Evolutionary conservation across 345 rosid species (phyloP).

Genomic region (Gossypium raimondii): DNA sequence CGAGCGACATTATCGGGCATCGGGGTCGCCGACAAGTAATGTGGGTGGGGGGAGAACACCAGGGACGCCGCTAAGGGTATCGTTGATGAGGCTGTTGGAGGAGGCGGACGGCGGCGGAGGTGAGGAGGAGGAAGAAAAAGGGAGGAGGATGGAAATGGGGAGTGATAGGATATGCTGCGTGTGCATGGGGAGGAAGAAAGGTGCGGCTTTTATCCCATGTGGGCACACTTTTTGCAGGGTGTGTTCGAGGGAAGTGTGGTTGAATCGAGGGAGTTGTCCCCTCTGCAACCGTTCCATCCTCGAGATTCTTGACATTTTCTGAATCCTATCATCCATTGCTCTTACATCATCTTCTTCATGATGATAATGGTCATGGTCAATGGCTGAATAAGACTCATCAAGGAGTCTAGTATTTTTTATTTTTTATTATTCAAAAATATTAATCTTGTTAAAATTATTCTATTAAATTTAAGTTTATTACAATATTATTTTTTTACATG

Average conservation of each 20-base stretch:
- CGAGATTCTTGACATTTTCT: conserved; percentile 64
- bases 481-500: no score
- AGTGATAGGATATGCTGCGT: conserved; percentile 69
- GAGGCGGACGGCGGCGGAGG: conserved; percentile 43
- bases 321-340: not conserved
- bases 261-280: conserved; percentile 69
- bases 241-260: conserved; percentile 67
- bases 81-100: conserved; percentile 76
- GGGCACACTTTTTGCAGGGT: conserved; percentile 80
- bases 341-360: not conserved
- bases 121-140: conserved; percentile 3
- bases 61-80: conserved; percentile 57
- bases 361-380: no score
- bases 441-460: no score
- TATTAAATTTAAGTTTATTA: no score
- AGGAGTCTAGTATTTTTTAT: no score
- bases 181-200: conserved; percentile 66
- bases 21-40: not conserved
- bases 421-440: no score
- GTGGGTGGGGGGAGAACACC: not conserved
- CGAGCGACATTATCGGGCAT: conserved; percentile 52
- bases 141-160: conserved; percentile 22
- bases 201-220: conserved; percentile 81
- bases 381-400: no score
- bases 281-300: conserved; percentile 67